Percentiles rank a stretch among this genome's conserved stretches.
phyloP scores from a whole-genome alignment of 129 eudicot genomes.

The Pittosporum tobira region DNA sequence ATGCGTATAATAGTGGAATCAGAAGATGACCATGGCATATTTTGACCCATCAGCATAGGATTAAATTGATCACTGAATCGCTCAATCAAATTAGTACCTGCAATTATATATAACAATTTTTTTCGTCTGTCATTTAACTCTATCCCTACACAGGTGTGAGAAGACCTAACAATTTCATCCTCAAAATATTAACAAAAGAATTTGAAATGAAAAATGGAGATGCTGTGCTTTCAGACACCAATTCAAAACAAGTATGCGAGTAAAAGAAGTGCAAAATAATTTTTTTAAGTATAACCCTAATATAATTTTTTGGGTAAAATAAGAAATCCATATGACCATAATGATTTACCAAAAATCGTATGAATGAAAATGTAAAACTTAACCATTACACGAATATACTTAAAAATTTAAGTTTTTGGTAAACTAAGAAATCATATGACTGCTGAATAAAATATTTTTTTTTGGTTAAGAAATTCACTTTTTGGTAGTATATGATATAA shows the following conservation, averaged over 20 bases:
- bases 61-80: constrained; percentile 85
- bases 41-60: constrained; percentile 71
- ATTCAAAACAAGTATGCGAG: not conserved
- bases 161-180: not conserved
- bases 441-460: no score
- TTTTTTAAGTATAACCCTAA: not conserved
- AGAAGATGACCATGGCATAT: constrained; percentile 55
- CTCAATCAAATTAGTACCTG: constrained; percentile 83
- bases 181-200: not conserved
- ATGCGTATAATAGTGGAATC: constrained; percentile 77
- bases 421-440: no score
- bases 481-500: not conserved
- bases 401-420: no score
- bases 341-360: no score
- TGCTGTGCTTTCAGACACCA: not conserved
- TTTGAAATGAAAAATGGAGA: not conserved
- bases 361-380: no score
- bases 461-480: no score
- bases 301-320: no score
- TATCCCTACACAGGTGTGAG: not conserved
- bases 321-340: no score
- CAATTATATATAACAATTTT: constrained; percentile 4
- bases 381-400: no score
- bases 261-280: not conserved
- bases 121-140: constrained; percentile 4